A percentile compares a stretch with the other conserved stretches of the same genome.
Evolutionary conservation across 169 alveolate species (phyloP).

Genomic region (Plasmodium fragile): DNA sequence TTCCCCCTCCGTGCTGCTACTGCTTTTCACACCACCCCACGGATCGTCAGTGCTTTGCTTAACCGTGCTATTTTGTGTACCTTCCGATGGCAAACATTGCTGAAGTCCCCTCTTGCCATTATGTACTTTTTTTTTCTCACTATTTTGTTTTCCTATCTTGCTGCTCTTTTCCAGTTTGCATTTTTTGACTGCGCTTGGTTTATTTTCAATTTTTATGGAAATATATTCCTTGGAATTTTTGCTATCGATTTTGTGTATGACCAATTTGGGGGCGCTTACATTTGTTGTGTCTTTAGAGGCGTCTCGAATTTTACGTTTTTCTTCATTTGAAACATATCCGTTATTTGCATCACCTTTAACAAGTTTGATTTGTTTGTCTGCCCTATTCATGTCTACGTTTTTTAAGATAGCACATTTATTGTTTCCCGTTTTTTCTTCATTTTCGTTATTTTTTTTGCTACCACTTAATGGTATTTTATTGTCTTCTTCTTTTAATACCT

Average conservation of each 20-base stretch:
- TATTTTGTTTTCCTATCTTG: background rate
- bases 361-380: background rate
- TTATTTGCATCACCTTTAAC: background rate
- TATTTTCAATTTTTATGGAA: slow-evolving; percentile 30
- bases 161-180: background rate
- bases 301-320: background rate
- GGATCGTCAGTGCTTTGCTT: background rate
- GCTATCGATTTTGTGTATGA: background rate
- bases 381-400: background rate
- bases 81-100: background rate
- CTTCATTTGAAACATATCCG: background rate
- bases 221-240: slow-evolving; percentile 24
- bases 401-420: background rate
- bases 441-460: background rate
- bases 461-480: background rate
- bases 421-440: background rate
- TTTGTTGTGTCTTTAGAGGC: background rate
- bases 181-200: background rate
- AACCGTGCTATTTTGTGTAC: background rate
- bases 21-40: background rate
- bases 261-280: background rate
- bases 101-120: background rate
- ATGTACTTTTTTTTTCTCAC: background rate
- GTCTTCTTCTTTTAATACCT: background rate
- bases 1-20: background rate